These are phyloP conservation scores for Coemansia umbellata DNA, from an alignment of 192 early-diverging fungal species.

Conservation along the genomic window DNA sequence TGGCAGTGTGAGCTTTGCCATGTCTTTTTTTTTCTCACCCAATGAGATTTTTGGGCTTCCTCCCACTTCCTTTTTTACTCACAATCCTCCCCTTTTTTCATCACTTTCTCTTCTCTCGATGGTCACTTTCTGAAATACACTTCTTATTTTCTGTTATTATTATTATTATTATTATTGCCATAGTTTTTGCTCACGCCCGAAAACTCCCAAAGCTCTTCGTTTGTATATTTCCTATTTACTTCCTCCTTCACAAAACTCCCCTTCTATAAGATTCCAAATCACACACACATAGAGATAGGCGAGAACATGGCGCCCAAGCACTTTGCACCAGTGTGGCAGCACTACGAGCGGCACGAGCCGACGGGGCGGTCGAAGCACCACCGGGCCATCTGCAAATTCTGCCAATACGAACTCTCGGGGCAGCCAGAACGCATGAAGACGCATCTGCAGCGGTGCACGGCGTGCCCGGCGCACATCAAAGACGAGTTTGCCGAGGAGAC, in stretches of 20 bases:
- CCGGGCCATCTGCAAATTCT: slow-evolving; percentile 47
- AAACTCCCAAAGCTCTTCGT: too few species aligned
- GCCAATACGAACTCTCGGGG: slow-evolving; percentile 46
- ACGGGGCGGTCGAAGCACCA: slow-evolving; percentile 52
- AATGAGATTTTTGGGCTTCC: too few species aligned
- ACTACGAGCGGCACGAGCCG: slow-evolving; percentile 49
- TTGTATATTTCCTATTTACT: background rate
- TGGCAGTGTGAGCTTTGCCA: background rate
- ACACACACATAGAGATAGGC: background rate
- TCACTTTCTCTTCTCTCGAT: slow-evolving; percentile 4
- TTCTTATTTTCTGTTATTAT: too few species aligned
- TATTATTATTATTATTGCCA: background rate
- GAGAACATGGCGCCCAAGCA: slow-evolving; percentile 45
- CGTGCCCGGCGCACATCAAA: slow-evolving; percentile 32
- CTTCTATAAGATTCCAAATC: too few species aligned
- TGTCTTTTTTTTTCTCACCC: background rate
- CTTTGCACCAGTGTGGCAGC: slow-evolving; percentile 51
- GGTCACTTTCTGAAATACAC: background rate
- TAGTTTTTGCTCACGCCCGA: too few species aligned
- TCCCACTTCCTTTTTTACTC: background rate
- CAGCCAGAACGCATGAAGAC: slow-evolving; percentile 52
- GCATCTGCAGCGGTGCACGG: slow-evolving; percentile 39
- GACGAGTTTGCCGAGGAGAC: slow-evolving; percentile 25
- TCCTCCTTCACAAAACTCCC: background rate
- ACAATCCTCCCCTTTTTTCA: background rate